phyloP scores from a whole-genome alignment of 495 filamentous ascomycete species.

The Aspergillus heteromorphus region DNA sequence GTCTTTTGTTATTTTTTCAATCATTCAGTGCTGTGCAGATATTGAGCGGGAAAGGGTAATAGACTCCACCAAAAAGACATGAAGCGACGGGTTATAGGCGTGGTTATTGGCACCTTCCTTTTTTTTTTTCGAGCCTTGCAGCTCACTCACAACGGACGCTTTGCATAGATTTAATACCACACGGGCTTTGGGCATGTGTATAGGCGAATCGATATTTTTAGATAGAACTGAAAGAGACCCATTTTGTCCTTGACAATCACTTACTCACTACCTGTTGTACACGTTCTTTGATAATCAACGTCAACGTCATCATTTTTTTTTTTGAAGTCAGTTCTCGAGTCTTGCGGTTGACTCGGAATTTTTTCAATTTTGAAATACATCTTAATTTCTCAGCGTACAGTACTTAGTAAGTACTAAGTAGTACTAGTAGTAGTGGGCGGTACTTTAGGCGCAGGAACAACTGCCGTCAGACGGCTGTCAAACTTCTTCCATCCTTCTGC shows the following conservation, averaged over 20 bases:
- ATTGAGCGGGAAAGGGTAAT: neutral
- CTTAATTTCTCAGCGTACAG: too few species aligned
- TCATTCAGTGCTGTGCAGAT: neutral
- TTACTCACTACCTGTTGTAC: neutral
- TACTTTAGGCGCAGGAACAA: too few species aligned
- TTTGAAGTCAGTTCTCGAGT: too few species aligned
- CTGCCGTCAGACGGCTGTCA: too few species aligned
- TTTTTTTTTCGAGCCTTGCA: neutral
- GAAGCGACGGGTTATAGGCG: conserved; percentile 14
- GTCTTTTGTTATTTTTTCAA: neutral
- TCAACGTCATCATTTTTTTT: too few species aligned
- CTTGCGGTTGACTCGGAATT: too few species aligned
- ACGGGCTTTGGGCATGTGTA: conserved; percentile 1
- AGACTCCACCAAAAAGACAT: conserved; percentile 7
- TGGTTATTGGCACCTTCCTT: conserved; percentile 6
- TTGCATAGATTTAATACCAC: conserved; percentile 11
- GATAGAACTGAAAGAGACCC: neutral
- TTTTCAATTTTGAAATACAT: too few species aligned
- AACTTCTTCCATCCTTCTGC: too few species aligned
- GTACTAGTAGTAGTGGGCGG: too few species aligned
- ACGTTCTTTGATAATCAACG: too few species aligned
- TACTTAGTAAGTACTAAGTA: too few species aligned
- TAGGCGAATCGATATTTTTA: conserved; percentile 2
- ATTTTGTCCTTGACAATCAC: neutral
- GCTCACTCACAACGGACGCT: neutral